A percentile compares a stretch with the other conserved stretches of the same genome.
phyloP scores from a whole-genome alignment of 768 basidiomycete genomes.

The Mycena amicta region DNA sequence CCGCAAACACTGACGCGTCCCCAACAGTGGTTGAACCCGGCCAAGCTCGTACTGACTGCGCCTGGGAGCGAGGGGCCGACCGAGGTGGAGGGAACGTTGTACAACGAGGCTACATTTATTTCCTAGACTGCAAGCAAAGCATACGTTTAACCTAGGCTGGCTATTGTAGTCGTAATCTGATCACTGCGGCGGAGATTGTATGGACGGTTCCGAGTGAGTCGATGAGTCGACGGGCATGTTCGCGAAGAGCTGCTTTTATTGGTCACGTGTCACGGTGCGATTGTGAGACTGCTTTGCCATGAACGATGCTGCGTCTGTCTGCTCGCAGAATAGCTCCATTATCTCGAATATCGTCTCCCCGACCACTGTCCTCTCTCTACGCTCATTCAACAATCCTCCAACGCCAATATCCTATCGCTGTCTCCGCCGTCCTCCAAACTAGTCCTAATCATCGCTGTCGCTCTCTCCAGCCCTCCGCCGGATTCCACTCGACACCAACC shows the following conservation, averaged over 20 bases:
- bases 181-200: slow-evolving; percentile 1
- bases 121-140: slow-evolving; percentile 40
- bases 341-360: slow-evolving; percentile 12
- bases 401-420: slow-evolving; percentile 19
- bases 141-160: background rate
- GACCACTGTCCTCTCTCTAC: slow-evolving; percentile 20
- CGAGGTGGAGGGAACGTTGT: slow-evolving; percentile 70
- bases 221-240: background rate
- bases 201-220: background rate
- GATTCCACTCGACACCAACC: slow-evolving; percentile 45
- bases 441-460: slow-evolving; percentile 1
- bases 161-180: slow-evolving; percentile 13
- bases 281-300: slow-evolving; percentile 29
- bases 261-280: background rate
- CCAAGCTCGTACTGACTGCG: slow-evolving; percentile 45
- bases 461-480: slow-evolving; percentile 14
- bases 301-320: slow-evolving; percentile 56
- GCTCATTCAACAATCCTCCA: slow-evolving; percentile 11
- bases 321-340: slow-evolving; percentile 33
- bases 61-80: slow-evolving; percentile 41
- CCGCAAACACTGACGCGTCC: background rate
- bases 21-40: slow-evolving; percentile 51
- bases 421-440: slow-evolving; percentile 21
- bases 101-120: slow-evolving; percentile 91
- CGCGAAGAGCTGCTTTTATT: background rate